Evolutionary conservation across 1,284 basidiomycete genomes (phyloP).

Genomic region (Thelephora terrestris): DNA sequence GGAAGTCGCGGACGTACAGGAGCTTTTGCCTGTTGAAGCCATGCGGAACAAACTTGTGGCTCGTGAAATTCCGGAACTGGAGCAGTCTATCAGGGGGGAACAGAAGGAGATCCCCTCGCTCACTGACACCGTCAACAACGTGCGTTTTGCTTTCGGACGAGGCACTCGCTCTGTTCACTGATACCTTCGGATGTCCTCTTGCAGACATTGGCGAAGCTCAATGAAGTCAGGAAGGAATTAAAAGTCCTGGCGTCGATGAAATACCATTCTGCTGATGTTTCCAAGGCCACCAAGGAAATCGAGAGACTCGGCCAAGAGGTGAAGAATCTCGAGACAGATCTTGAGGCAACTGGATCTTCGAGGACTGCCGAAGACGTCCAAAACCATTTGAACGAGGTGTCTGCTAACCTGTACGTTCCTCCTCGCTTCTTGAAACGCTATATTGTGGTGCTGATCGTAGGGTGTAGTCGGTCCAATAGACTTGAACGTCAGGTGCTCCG

Average conservation of each 20-base stretch:
- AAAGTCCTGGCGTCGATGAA: slow-evolving; percentile 61
- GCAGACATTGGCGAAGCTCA: slow-evolving; percentile 40
- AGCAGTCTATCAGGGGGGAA: slow-evolving; percentile 51
- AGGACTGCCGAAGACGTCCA: slow-evolving; percentile 84
- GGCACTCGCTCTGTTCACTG: slow-evolving; percentile 5
- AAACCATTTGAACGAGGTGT: slow-evolving; percentile 54
- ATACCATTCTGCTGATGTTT: slow-evolving; percentile 52
- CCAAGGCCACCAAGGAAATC: slow-evolving; percentile 55
- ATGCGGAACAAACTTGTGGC: slow-evolving; percentile 42
- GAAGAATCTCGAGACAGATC: slow-evolving; percentile 54
- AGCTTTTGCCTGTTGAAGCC: slow-evolving; percentile 44
- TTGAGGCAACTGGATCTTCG: slow-evolving; percentile 62
- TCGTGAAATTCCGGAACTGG: slow-evolving; percentile 57
- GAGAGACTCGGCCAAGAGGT: slow-evolving; percentile 59
- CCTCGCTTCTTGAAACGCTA: neutral
- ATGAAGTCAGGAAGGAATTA: slow-evolving; percentile 38
- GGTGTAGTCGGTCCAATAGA: slow-evolving; percentile 54
- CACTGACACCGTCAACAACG: slow-evolving; percentile 48
- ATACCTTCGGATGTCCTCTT: neutral
- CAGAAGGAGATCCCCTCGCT: slow-evolving; percentile 43
- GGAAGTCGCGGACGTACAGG: slow-evolving; percentile 49
- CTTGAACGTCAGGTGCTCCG: slow-evolving; percentile 52
- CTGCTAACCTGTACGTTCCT: slow-evolving; percentile 52
- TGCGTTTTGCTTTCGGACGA: slow-evolving; percentile 18
- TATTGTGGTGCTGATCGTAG: neutral